Evolutionary conservation across 306 rosid species (phyloP).

Genomic region (Mucuna pruriens): DNA sequence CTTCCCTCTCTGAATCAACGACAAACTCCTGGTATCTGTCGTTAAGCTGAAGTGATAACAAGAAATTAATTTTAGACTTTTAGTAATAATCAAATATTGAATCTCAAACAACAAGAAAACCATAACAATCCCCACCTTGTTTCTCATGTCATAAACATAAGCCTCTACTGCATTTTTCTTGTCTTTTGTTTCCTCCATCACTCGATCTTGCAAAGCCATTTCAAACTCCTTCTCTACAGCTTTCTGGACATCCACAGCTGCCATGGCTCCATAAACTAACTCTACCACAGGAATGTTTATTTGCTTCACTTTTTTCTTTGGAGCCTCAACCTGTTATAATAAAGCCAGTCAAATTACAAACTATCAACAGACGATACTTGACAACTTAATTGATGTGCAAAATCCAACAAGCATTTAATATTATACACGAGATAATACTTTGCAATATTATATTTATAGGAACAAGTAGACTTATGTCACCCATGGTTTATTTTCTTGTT

Average conservation of each 20-base stretch:
- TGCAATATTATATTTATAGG: neutral
- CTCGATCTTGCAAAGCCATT: slow-evolving; percentile 97
- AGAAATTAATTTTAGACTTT: slow-evolving; percentile 27
- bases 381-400: neutral
- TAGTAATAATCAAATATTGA: neutral
- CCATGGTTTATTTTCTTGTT: neutral
- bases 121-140: slow-evolving; percentile 59
- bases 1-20: slow-evolving; percentile 70
- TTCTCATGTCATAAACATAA: slow-evolving; percentile 94
- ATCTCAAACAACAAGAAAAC: neutral
- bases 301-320: slow-evolving; percentile 84
- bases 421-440: neutral
- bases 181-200: slow-evolving; percentile 98
- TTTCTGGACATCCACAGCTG: slow-evolving; percentile 65
- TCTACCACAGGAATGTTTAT: slow-evolving; percentile 70
- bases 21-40: slow-evolving; percentile 86
- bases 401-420: neutral
- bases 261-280: slow-evolving; percentile 79
- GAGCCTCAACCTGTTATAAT: slow-evolving; percentile 66
- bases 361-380: neutral
- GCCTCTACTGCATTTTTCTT: slow-evolving; percentile 95
- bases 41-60: slow-evolving; percentile 57
- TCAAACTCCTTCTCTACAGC: slow-evolving; percentile 93
- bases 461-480: neutral
- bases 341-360: slow-evolving; percentile 15